Percentiles rank a stretch among this genome's conserved stretches.
phyloP scores from a whole-genome alignment of 2,329 filamentous ascomycete species.

The Thelonectria discophora region DNA sequence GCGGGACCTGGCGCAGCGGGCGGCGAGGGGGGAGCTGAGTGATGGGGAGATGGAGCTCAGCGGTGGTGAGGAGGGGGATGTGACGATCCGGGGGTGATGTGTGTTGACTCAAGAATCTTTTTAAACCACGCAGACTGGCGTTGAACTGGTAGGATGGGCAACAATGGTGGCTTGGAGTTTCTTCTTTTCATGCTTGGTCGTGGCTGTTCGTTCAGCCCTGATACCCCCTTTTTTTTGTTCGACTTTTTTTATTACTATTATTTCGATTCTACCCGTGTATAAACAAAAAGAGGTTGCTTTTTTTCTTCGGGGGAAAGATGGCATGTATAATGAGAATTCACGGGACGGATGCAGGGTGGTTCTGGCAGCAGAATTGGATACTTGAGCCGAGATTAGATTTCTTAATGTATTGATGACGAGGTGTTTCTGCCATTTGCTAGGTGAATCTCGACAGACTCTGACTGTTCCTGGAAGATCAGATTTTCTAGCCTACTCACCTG shows the following conservation, averaged over 20 bases:
- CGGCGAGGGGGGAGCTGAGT: constrained; percentile 56
- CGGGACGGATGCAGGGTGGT: constrained; percentile 7
- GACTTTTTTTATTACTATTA: constrained; percentile 23
- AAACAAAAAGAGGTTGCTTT: constrained; percentile 25
- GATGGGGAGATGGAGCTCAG: constrained; percentile 51
- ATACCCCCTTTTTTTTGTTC: constrained; percentile 30
- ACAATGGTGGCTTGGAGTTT: constrained; percentile 31
- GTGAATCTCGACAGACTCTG: too few relatives aligned
- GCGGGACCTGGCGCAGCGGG: constrained; percentile 61
- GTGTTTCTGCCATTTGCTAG: not conserved
- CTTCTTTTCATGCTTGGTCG: constrained; percentile 10
- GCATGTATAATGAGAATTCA: constrained; percentile 26
- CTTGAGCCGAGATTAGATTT: constrained; percentile 20
- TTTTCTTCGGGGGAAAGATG: constrained; percentile 10
- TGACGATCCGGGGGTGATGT: constrained; percentile 46
- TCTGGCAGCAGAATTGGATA: constrained; percentile 21
- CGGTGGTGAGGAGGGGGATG: constrained; percentile 48
- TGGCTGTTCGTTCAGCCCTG: constrained; percentile 28
- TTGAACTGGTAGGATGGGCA: constrained; percentile 18
- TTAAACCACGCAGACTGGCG: constrained; percentile 11
- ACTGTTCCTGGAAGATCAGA: too few relatives aligned
- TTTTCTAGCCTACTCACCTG: too few relatives aligned
- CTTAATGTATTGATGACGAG: constrained; percentile 25
- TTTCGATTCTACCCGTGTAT: constrained; percentile 35
- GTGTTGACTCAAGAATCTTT: constrained; percentile 16